Evolutionary conservation across 148 eudicot genomes (phyloP), one percentile per base, ranked within the genome.

Genomic region (Dianthus caryophyllus): DNA sequence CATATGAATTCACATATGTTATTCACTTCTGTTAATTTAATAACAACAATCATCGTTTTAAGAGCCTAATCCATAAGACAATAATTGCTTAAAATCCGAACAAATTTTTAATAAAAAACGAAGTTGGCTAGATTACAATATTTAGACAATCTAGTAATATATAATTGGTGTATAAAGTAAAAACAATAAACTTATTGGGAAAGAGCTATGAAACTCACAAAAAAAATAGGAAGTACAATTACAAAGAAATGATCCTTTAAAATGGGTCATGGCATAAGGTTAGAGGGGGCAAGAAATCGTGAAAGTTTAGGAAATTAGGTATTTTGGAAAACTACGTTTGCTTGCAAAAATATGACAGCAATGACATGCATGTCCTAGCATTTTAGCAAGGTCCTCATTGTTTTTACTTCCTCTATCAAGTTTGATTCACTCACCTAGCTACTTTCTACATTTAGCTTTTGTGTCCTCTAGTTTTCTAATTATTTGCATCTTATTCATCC

Each of bases 301-400:
- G 78, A 75, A 65, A 75, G 75, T 65, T 48, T 70, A 39, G 61
- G 67, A 75, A 65, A 70, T 75, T 75, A 75, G 78, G 78, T 70
- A 75, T 75, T 70, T 65, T 58, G 74, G 71, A 75, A 70, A 75
- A 61, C 22, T 75, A 75, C 75, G 27, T 70, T 67, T 65, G 33
- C 56, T 75, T 33, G 38, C 38, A n/a, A 33, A 2, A 7, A 70
- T 70, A 55, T 64, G 73, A 69, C 73, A 69, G 70, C 70, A 30
- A 69, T 69, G 61, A 53, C 41, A 46, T 38, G 61, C 30, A 57
- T 75, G 75, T 64, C 61, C 70, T 48, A 33, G 38, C 38, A 2
- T 33, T 33, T 33, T 33, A 33, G 38, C 38, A 33, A 33, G 38
- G 38, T 33, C 38, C 38, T 33, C 38, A 33, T 33, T 33, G 38